Evolutionary conservation across 2,329 filamentous ascomycete genomes (phyloP).

Genomic region (Triangularia setosa): DNA sequence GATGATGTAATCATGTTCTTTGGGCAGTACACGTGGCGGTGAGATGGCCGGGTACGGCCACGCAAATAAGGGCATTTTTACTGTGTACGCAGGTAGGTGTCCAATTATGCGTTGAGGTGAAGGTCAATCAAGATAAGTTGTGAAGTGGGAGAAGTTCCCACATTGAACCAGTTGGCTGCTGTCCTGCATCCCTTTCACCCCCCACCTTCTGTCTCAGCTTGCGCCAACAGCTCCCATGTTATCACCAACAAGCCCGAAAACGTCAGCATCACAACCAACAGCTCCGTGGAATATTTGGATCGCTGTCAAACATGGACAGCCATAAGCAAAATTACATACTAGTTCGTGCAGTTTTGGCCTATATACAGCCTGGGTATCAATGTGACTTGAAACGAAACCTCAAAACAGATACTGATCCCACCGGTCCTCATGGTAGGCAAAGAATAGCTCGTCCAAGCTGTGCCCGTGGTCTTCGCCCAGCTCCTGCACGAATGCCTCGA

Average conservation of each 20-base stretch:
- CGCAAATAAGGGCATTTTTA: background rate
- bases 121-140: too few species aligned
- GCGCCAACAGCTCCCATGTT: background rate
- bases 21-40: constrained; percentile 24
- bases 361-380: background rate
- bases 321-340: background rate
- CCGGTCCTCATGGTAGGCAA: constrained; percentile 28
- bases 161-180: background rate
- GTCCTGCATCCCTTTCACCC: background rate
- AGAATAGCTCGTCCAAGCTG: constrained; percentile 27
- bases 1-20: constrained; percentile 43
- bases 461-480: constrained; percentile 28
- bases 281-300: background rate
- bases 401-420: constrained; percentile 31
- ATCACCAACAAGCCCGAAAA: background rate
- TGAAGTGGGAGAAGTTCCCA: background rate
- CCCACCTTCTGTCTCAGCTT: background rate
- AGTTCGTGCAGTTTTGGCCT: background rate
- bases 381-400: background rate
- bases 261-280: background rate
- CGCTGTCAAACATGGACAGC: background rate
- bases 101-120: background rate
- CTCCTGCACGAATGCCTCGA: constrained; percentile 26
- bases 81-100: background rate
- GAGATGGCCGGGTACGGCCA: constrained; percentile 25